Base-by-base conservation (phyloP, 2,329 filamentous ascomycete species). In the Curvularia lunata region DNA sequence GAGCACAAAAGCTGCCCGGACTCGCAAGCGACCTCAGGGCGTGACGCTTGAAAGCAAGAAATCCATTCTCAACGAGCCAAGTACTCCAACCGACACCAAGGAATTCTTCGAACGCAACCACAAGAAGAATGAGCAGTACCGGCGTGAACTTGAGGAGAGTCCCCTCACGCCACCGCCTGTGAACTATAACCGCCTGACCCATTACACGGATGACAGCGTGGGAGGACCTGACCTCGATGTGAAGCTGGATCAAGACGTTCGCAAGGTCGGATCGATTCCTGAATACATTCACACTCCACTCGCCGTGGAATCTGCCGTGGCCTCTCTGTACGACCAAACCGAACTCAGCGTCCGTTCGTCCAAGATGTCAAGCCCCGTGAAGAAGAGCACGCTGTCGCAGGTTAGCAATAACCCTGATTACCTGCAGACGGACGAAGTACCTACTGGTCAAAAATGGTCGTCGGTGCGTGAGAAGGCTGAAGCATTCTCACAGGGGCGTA, bases 291-390 rank as follows among this genome's bases (percentile, higher is more conserved):
- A 92, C 66, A 88, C 86, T 1, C 86, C 86, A 1, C 72, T 87
- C 32, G 91, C 85, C 2, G 88, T 96, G 0, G 93, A 97, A 76
- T 97, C 93, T 13, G 91, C 90, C 9, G 93, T 98, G 10, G 94
- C 94, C 7, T 97, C 93, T 16, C 81, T 98, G 6, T 89, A 95
- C 67, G 91, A 92, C 18, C 94, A 92, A 0, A 96, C 92, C 2
- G 85, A 89, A 12, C 73, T 97, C 52, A 93, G 79, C 43, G 71
- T 77, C 45, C 75, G 71, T 10, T 78, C 77, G 1, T 78, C 76
- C 18, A 49, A 52, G 16, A 61, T 70, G 2, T 69, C 63, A 45
- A 72, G 61, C 51, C 63, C 58, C 1, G 48, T 63, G 32, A 66
- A 59, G 54, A 70, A 68, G 63, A 73, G 63, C 47, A 64, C 52